phyloP scores from a whole-genome alignment of 2,329 filamentous ascomycete species.

The Sclerotinia sclerotiorum region DNA sequence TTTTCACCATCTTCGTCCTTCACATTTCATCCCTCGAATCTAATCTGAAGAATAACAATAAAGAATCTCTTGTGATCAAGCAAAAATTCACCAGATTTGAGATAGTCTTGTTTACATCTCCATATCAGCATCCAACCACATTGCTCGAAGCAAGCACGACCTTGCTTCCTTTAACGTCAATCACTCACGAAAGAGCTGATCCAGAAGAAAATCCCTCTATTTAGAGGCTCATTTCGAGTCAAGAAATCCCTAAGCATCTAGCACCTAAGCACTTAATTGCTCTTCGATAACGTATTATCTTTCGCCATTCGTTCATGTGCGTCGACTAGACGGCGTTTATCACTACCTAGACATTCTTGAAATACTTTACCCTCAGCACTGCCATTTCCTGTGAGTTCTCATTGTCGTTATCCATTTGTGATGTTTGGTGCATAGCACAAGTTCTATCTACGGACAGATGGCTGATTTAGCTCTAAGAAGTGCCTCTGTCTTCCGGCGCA shows the following conservation, averaged over 20 bases:
- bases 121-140: slow-evolving; percentile 24
- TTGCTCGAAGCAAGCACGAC: slow-evolving; percentile 22
- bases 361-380: neutral
- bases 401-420: neutral
- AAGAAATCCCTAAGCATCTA: neutral
- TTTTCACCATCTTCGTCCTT: neutral
- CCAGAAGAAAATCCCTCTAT: slow-evolving; percentile 25
- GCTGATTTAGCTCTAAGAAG: slow-evolving; percentile 48
- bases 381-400: neutral
- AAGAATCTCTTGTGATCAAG: slow-evolving; percentile 9
- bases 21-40: neutral
- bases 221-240: slow-evolving; percentile 9
- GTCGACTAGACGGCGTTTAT: slow-evolving; percentile 6
- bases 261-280: slow-evolving; percentile 11
- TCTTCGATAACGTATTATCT: slow-evolving; percentile 20
- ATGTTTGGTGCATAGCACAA: slow-evolving; percentile 27
- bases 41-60: neutral
- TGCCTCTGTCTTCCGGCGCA: slow-evolving; percentile 44
- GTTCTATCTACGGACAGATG: slow-evolving; percentile 31
- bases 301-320: slow-evolving; percentile 24
- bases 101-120: neutral
- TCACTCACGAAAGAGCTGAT: slow-evolving; percentile 15
- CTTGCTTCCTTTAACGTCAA: slow-evolving; percentile 12
- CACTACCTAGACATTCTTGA: neutral
- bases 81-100: neutral